Base-by-base conservation (phyloP, 2,329 filamentous ascomycete species). In the Scolecobasidium constrictum region DNA sequence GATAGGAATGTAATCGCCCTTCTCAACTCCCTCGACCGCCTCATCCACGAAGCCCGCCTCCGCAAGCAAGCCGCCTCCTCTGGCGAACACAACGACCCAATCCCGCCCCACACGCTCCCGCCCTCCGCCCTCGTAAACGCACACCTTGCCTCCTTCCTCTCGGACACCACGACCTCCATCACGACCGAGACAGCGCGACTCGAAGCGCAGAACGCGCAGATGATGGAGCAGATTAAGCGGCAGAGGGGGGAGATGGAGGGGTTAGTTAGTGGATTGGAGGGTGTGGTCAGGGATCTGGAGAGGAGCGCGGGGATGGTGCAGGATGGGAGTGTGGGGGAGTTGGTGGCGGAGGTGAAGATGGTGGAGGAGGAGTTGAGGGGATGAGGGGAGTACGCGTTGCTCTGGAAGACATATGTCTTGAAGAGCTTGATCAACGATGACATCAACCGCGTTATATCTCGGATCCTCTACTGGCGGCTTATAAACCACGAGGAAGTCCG, bases 1-100 rank as follows among this genome's bases (percentile, higher is more conserved):
- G 71, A 78, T 50, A 59, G 75, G 40, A 64, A 73, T 45, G 75
- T 77, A 2, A 64, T 81, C 4, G 56, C 63, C 46, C 67, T 71
- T 17, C 58, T 81, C 48, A 81, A 81, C 54, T 73, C 75, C 43
- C 60, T 81, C 48, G 77, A 81, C 53, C 61, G 67, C 28, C 61
- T 78, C 48, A 69, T 81, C 20, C 69, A 68, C 20, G 76, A 79
- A 48, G 77, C 76, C 9, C 71, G 67, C 51, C 56, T 58, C 49
- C 63, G 75, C 49, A 75, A 67, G 56, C 66, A 66, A 42, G 52
- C 12, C 34, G 34, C 35, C 16, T 17, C 40, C 3, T 22, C 59
- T 48, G 58, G 59, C 35, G 54, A 7, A n/a, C 9, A 31, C 26
- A 31, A 57, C 4, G 59, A 15, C 19, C 17, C 12, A 16, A 28